Evolutionary conservation across 306 rosid species (phyloP).

Genomic region (Delonix regia): DNA sequence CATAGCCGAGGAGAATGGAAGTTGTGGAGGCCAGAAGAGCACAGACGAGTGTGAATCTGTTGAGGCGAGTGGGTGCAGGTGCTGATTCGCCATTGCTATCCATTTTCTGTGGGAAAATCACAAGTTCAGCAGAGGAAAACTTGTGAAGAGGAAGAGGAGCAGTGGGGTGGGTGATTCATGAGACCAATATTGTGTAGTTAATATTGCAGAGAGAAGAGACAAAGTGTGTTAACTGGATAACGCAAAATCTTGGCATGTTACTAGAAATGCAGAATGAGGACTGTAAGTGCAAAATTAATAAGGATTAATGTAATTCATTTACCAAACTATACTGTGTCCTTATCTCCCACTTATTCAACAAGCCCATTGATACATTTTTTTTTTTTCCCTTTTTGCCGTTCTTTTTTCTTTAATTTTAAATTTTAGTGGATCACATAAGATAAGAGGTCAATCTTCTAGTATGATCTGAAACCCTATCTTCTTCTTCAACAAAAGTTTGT

Average conservation of each 20-base stretch:
- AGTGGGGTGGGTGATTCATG: background rate
- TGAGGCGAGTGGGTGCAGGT: slow-evolving; percentile 30
- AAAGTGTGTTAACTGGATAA: background rate
- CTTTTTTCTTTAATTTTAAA: no score
- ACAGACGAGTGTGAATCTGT: slow-evolving; percentile 58
- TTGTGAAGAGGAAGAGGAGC: no score
- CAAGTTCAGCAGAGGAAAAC: background rate
- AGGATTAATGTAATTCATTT: background rate
- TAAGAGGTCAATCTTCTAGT: background rate
- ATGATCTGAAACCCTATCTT: background rate
- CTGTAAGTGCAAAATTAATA: background rate
- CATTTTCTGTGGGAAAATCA: background rate
- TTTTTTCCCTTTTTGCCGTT: background rate
- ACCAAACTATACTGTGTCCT: no score
- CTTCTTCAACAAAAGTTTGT: no score
- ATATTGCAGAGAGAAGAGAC: background rate
- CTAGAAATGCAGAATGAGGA: background rate
- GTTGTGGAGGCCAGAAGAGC: slow-evolving; percentile 70
- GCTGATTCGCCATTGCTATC: background rate
- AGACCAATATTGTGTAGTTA: background rate
- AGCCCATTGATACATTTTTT: no score
- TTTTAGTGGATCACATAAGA: background rate
- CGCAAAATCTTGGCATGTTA: background rate
- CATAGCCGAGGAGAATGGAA: slow-evolving; percentile 78
- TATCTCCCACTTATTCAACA: no score